A percentile compares a stretch with the other conserved stretches of the same genome.
Conservation (phyloP, 345 rosid genomes). For the Aethionema arabicum region DNA sequence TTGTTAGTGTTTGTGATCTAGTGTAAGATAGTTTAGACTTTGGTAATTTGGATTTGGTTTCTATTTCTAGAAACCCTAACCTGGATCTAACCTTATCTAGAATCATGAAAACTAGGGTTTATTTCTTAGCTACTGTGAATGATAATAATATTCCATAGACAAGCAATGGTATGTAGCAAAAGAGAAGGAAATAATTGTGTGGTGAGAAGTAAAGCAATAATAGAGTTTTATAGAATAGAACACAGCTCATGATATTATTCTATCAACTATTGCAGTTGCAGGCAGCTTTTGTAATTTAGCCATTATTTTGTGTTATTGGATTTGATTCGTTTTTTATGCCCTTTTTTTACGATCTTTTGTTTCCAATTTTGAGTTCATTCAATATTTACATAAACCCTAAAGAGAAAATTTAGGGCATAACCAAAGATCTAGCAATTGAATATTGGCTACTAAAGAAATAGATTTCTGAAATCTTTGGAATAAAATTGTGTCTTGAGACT, state of each 20-base stretch:
- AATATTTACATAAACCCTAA: too few species aligned
- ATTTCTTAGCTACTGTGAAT: neutral
- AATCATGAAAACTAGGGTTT: neutral
- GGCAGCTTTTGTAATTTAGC: conserved; percentile 27
- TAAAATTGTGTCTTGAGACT: too few species aligned
- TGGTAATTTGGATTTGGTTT: too few species aligned
- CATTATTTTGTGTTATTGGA: conserved; percentile 20
- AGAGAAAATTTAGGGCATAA: too few species aligned
- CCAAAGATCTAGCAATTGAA: too few species aligned
- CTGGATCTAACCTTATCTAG: neutral
- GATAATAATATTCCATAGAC: conserved; percentile 7
- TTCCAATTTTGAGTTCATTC: too few species aligned
- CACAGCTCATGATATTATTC: conserved; percentile 15
- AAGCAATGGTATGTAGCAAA: conserved; percentile 14
- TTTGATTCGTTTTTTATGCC: conserved; percentile 12
- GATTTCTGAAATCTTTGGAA: too few species aligned
- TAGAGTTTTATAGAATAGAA: conserved; percentile 19
- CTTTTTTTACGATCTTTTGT: neutral
- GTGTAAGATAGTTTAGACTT: neutral
- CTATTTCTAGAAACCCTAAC: too few species aligned
- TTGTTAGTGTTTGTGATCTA: neutral
- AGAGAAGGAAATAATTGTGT: conserved; percentile 8
- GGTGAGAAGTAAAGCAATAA: conserved; percentile 23
- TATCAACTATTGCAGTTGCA: conserved; percentile 22
- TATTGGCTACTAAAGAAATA: too few species aligned